Percentiles rank a stretch among this genome's conserved stretches.
These are phyloP conservation scores for Aspergillus saccharolyticus DNA, from an alignment of 495 filamentous ascomycete genomes.

Conservation along the genomic window DNA sequence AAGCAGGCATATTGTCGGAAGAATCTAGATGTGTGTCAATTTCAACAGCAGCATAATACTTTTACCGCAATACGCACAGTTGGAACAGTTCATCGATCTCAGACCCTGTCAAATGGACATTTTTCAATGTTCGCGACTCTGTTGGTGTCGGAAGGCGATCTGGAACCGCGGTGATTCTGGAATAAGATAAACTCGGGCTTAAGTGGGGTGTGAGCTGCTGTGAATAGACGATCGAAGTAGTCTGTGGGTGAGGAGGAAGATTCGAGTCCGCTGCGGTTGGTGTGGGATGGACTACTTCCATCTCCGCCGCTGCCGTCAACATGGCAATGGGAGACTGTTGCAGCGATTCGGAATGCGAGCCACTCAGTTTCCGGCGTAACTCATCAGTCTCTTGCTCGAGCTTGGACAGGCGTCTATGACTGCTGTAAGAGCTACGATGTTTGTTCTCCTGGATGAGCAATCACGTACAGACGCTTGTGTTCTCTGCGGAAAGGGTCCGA, in stretches of 20 bases:
- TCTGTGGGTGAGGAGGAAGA: constrained; percentile 13
- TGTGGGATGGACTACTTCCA: constrained; percentile 14
- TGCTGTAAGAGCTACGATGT: neutral
- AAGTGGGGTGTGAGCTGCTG: constrained; percentile 16
- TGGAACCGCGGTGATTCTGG: constrained; percentile 6
- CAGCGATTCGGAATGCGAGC: constrained; percentile 17
- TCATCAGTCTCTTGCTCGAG: constrained; percentile 38
- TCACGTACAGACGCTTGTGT: constrained; percentile 42
- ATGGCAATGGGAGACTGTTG: constrained; percentile 28
- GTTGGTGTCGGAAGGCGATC: constrained; percentile 15
- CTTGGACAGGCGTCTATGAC: constrained; percentile 30
- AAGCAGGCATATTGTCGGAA: constrained; percentile 43
- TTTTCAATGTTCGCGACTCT: constrained; percentile 26
- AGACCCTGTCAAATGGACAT: constrained; percentile 19
- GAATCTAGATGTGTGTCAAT: constrained; percentile 28
- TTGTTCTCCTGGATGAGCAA: neutral
- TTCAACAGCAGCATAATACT: too few species aligned
- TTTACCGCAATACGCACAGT: constrained; percentile 16
- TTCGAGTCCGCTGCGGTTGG: neutral
- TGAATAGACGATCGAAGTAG: constrained; percentile 13
- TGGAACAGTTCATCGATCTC: constrained; percentile 39
- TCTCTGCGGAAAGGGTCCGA: constrained; percentile 42
- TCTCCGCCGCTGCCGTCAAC: constrained; percentile 29
- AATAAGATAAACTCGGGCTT: constrained; percentile 1
- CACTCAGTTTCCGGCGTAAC: constrained; percentile 29